Percentiles rank a stretch among this genome's conserved stretches.
These are phyloP conservation scores for Aegilops longissima DNA, from an alignment of 176 grass and related monocot genomes.

Conservation along the genomic window DNA sequence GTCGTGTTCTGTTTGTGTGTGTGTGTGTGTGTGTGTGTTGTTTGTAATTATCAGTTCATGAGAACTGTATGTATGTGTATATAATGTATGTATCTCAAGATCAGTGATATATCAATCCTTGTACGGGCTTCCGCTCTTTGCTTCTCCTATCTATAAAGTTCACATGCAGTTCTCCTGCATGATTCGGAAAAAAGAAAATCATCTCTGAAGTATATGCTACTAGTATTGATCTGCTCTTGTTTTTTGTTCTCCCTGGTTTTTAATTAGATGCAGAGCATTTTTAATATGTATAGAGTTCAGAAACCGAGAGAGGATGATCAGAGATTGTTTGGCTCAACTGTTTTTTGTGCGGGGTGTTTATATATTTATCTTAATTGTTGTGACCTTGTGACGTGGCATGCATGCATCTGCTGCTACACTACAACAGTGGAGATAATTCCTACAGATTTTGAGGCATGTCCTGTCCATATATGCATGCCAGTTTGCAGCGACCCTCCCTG, in stretches of 20 bases:
- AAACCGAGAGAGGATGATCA: not conserved
- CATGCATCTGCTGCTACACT: not conserved
- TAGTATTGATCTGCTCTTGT: not conserved
- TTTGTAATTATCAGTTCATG: constrained; percentile 15
- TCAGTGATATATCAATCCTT: not conserved
- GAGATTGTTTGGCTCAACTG: not conserved
- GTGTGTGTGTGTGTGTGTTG: not conserved
- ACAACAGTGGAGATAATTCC: not conserved
- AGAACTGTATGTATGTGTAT: constrained; percentile 3
- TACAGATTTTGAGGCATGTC: not conserved
- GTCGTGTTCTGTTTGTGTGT: not conserved
- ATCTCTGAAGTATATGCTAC: too few species aligned
- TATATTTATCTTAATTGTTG: too few species aligned
- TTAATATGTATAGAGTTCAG: not conserved
- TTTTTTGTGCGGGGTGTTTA: too few species aligned
- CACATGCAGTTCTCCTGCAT: too few species aligned
- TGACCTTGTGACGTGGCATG: not conserved
- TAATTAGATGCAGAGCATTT: not conserved
- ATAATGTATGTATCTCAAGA: not conserved
- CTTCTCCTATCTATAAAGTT: not conserved
- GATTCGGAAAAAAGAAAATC: too few species aligned
- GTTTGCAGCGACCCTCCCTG: not conserved
- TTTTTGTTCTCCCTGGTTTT: not conserved
- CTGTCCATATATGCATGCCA: not conserved
- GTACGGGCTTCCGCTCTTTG: not conserved